Conservation (phyloP, 2,329 filamentous ascomycete genomes). For the Lachnellula subtilissima region DNA sequence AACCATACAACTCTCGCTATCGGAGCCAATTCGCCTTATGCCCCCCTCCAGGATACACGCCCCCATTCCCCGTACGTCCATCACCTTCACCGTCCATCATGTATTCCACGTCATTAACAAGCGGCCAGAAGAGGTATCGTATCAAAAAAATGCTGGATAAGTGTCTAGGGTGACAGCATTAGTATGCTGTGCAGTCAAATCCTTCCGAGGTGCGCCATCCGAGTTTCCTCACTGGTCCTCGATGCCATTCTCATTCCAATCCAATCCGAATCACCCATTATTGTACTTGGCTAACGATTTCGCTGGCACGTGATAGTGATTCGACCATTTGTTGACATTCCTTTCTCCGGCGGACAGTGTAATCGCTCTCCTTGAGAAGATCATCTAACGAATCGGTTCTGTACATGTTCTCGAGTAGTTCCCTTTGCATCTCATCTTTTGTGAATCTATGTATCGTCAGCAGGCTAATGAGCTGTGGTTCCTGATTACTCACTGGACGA, state of each 20-base stretch:
- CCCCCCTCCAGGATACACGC: conserved; percentile 9
- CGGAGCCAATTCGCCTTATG: conserved; percentile 19
- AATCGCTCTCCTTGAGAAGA: conserved; percentile 95
- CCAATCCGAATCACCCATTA: conserved; percentile 17
- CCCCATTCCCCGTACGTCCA: conserved; percentile 5
- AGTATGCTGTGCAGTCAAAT: conserved; percentile 15
- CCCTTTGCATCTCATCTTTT: conserved; percentile 97
- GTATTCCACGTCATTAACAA: conserved; percentile 23
- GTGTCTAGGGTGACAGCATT: conserved; percentile 13
- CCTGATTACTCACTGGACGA: conserved; percentile 72
- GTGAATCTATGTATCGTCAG: conserved; percentile 59
- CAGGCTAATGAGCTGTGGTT: neutral
- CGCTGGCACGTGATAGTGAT: conserved; percentile 79
- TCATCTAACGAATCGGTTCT: conserved; percentile 85
- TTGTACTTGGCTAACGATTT: conserved; percentile 81
- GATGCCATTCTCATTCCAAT: conserved; percentile 11
- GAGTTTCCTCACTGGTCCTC: conserved; percentile 4
- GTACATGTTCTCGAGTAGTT: conserved; percentile 97
- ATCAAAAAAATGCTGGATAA: conserved; percentile 22
- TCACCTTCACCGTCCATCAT: conserved; percentile 10
- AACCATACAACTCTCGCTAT: conserved; percentile 11
- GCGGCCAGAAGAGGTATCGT: conserved; percentile 25
- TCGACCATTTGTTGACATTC: conserved; percentile 99
- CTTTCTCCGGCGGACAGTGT: conserved; percentile 89
- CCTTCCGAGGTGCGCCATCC: conserved; percentile 12